Base-by-base conservation (phyloP, 2,329 filamentous ascomycete species). In the Teratosphaeria zuluensis region DNA sequence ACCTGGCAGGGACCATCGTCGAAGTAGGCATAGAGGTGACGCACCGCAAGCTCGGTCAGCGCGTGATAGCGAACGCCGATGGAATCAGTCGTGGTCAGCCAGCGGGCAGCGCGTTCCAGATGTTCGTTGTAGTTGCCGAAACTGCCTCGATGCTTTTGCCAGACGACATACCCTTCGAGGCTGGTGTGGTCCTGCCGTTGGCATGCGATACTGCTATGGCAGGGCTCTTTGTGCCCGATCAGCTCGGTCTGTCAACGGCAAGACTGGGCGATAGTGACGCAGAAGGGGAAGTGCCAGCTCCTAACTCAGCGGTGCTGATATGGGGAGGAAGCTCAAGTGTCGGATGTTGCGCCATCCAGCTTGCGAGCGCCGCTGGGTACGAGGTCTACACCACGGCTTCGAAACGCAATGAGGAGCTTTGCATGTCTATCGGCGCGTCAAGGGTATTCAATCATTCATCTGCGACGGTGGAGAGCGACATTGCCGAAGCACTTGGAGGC, bases 241-340 rank as follows among this genome's bases (percentile, higher is more conserved):
- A 53, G 9, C 53, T 51, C 42, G 32, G 48, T 24, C 19, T 56
- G 14, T 33, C 30, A 31, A 38, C 42, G 24, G 28, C 54, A 16
- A 53, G 51, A 14, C 24, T 53, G 28, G 19, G 51, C 4, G 19
- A 19, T 4, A 19, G 21, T 8, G 12, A 31, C 4, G 51, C 28
- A 31, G 28, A 33, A 14, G 24, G 4, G 16, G 28, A 33, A 14
- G 24, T 14, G 6, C 32, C 32, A n/a, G 28, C 19, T 19, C 28
- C 11, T 14, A 57, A 56, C 7, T 68, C 71, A 32, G 72, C 72
- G 4, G 69, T 83, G 42, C 67, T 83, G 33, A 67, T 82, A 55
- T 83, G 80, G 80, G 80, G 80, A 28, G 80, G 78, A 1, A 75
- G 75, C 11, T 78, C 78, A 14, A 81, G 78, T 31, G 80, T 83